phyloP scores from a whole-genome alignment of 306 rosid genomes.

The Dicorynia guianensis region DNA sequence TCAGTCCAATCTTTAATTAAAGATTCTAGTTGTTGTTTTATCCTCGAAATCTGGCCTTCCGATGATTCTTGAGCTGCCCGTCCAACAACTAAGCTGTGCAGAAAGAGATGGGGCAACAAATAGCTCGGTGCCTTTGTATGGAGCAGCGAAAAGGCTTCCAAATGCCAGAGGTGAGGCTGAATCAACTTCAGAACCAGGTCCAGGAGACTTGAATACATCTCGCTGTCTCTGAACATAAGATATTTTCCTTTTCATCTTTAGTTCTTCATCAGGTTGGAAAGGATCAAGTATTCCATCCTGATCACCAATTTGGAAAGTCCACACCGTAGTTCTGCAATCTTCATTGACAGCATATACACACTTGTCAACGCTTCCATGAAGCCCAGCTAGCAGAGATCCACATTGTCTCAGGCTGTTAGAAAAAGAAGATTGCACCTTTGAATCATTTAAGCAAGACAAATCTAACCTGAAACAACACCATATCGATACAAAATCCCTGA shows the following conservation, averaged over 20 bases:
- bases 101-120: constrained; percentile 77
- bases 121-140: constrained; percentile 78
- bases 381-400: constrained; percentile 66
- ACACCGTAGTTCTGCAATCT: constrained; percentile 87
- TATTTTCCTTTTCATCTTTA: constrained; percentile 81
- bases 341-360: constrained; percentile 73
- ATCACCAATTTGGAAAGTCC: constrained; percentile 73
- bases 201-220: constrained; percentile 72
- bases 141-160: constrained; percentile 89
- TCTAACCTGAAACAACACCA: constrained; percentile 75
- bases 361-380: constrained; percentile 53
- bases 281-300: constrained; percentile 72
- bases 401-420: constrained; percentile 64
- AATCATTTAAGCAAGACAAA: constrained; percentile 54
- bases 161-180: constrained; percentile 76
- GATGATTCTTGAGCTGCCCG: constrained; percentile 94
- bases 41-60: constrained; percentile 70
- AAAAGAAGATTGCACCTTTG: constrained; percentile 42
- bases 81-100: constrained; percentile 89
- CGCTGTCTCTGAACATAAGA: constrained; percentile 61
- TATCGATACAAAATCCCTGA: constrained; percentile 72
- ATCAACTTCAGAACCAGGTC: constrained; percentile 75
- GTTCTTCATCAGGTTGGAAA: constrained; percentile 80
- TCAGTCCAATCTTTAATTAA: constrained; percentile 78
- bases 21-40: constrained; percentile 65